Base-by-base conservation (phyloP, 2,329 filamentous ascomycete species). In the Fusarium sp. region DNA sequence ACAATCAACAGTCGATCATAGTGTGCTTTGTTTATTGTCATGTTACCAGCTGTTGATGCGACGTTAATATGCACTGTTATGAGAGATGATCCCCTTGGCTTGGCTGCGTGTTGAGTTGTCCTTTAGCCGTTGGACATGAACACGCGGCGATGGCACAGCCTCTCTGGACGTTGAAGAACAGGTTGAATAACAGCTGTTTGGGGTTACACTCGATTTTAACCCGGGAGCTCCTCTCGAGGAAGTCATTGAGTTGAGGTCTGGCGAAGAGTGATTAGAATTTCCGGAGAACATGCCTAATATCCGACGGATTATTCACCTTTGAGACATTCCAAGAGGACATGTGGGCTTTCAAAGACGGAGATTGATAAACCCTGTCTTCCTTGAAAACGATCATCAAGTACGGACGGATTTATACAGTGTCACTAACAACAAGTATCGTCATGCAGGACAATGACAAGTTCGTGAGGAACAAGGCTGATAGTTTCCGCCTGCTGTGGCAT, bases 51-150 rank as follows among this genome's bases (percentile, higher is more conserved):
- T 49, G 29, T 31, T 33, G 37, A 70, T 70, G 60, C 42, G 58
- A 64, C 63, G n/a, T 66, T 66, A 54, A 48, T 46, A 70, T 69
- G 66, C 58, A 66, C 60, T 39, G 55, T 42, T 69, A 69, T 65
- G 59, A 45, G 37, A 69, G 59, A 69, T 60, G 51, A 60, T 70
- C 70, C 56, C 52, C 55, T 56, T 46, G 41, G 44, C 49, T 56
- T 57, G 39, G 41, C 55, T 58, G 14, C 38, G 31, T 33, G 37
- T 55, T 55, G 60, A 41, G 54, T 58, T 59, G 60, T 58, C 66
- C 70, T 73, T 70, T 57, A 33, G 42, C 70, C 66, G 66, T 73
- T 70, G 61, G 45, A 70, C 70, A 70, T 63, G 61, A 46, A 70
- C 66, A 70, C 66, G 66, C 63, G 61, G 52, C 45, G 31, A 58